Evolutionary conservation across 345 rosid genomes (phyloP), one percentile per base, ranked within the genome.

Genomic region (Clausena lansium): DNA sequence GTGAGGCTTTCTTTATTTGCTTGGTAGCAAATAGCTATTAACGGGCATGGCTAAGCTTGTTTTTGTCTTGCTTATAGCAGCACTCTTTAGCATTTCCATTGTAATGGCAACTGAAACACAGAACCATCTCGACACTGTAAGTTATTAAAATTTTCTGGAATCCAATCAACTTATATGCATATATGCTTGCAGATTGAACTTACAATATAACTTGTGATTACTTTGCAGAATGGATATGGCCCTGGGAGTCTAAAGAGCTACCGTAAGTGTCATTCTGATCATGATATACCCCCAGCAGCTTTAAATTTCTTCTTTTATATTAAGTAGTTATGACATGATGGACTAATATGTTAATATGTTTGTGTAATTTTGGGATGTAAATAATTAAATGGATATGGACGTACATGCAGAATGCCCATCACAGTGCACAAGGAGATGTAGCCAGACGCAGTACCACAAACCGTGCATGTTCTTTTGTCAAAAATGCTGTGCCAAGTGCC

Each of bases 401-500:
- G 22, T 6, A 80, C 64, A 80, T 70, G 68, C 88, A 90, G 91
- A 89, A 71, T 84, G 87, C 79, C 67, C 75, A 14, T 70, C 70
- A 24, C 84, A 86, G 39, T 94, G 95, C 89, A 15, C 80, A 14
- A 85, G 85, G 81, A 90, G 98, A 75, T 92, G 95, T 68, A 79
- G 90, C 67, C 76, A 73, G 78, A 93, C 97, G n/a, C 87, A 91
- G 71, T 83, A 87, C 83, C 84, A 76, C 74, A 88, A 92, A 64
- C 89, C 94, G 58, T 94, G 97, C 88, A 83, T 91, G 85, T 89
- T 91, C 84, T 89, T 89, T 84, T 89, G 97, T 71, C 89, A 87
- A 57, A 92, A 92, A 72, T 91, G 98, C 71, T 92, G 97, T 76
- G 87, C 78, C 61, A 84, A 81, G 80, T 94, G 98, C 78, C 90